Evolutionary conservation across 208 protist species (phyloP), one percentile per base, ranked within the genome.

Genomic region (Crithidia thermophila): DNA sequence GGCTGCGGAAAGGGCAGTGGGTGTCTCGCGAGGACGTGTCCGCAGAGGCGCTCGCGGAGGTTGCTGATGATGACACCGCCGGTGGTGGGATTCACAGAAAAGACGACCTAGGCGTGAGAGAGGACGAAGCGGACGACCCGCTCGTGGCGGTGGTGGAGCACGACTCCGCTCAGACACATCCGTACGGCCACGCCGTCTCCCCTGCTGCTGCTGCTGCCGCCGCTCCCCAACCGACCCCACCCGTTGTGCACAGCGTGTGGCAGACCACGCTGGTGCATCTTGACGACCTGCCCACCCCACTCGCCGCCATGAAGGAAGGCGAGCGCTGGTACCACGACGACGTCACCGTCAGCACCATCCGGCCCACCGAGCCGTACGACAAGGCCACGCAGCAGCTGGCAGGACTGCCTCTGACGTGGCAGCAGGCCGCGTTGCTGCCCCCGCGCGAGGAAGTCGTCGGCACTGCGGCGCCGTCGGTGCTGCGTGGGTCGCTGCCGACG

Each of bases 311-410:
- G 89, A 75, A 81, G 43, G 86, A 94, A 31, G 87, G 88, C 18
- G 86, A 94, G 77, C 84, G 92, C 5, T 93, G 87, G 86, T 95
- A 91, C 73, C 89, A 95, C 65, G 92, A 97, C 63, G 89, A 94
- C 51, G 83, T 93, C 28, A 92, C 79, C 11, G 56, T 78, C 16
- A 82, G 81, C n/a, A 77, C 66, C 25, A 93, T 95, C 46, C 92
- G 92, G 30, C 92, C 81, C 4, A 95, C 89, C 10, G 49, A 45
- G 31, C 82, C 86, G 46, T 97, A 92, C 75, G 77, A 94, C 67
- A 23, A 11, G n/a, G 33, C 67, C 16, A 85, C 83, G 20, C 67
- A 40, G 25, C 69, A 64, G n/a, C 60, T 91, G 16, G 40, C 52
- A 0, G 27, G n/a, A 9, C 63, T 89, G 27, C 77, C 83, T 18